Percentiles rank a stretch among this genome's conserved stretches.
These are phyloP conservation scores for Chrysanthemum makinoi DNA, from an alignment of 129 eudicot species.

Conservation along the genomic window DNA sequence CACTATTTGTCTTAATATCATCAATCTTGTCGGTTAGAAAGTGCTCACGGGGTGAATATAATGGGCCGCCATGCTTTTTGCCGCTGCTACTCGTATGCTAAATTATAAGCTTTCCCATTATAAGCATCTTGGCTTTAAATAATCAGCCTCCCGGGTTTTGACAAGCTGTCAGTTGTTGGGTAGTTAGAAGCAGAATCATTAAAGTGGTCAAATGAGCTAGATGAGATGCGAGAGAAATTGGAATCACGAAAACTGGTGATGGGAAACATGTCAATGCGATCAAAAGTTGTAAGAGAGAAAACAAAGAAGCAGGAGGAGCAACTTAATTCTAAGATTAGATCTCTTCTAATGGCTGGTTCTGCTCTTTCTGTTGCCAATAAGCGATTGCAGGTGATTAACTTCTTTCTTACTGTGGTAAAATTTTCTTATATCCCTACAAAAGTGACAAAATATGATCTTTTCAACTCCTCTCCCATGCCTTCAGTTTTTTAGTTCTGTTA, in stretches of 20 bases:
- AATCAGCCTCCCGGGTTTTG: neutral
- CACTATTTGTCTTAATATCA: too few relatives aligned
- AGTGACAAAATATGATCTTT: too few relatives aligned
- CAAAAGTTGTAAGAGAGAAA: slow-evolving; percentile 80
- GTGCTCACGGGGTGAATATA: too few relatives aligned
- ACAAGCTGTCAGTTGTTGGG: too few relatives aligned
- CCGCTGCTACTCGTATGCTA: too few relatives aligned
- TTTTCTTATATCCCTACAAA: neutral
- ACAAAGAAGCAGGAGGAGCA: slow-evolving; percentile 78
- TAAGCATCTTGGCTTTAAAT: slow-evolving; percentile 5
- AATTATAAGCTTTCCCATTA: neutral
- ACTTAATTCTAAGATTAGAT: slow-evolving; percentile 69
- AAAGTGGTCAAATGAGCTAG: slow-evolving; percentile 58
- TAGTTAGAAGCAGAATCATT: slow-evolving; percentile 68
- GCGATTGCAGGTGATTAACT: slow-evolving; percentile 60
- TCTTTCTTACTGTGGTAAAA: neutral
- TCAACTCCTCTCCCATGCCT: too few relatives aligned
- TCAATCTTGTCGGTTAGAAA: too few relatives aligned
- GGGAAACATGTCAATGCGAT: slow-evolving; percentile 75
- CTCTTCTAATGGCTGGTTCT: slow-evolving; percentile 70
- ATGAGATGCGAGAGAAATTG: slow-evolving; percentile 77
- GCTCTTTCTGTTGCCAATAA: slow-evolving; percentile 74
- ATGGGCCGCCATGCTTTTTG: too few relatives aligned
- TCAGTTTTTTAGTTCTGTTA: too few relatives aligned
- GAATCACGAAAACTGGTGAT: slow-evolving; percentile 64